Conservation (phyloP, 129 eudicot species). For the Deinandra increscens region DNA sequence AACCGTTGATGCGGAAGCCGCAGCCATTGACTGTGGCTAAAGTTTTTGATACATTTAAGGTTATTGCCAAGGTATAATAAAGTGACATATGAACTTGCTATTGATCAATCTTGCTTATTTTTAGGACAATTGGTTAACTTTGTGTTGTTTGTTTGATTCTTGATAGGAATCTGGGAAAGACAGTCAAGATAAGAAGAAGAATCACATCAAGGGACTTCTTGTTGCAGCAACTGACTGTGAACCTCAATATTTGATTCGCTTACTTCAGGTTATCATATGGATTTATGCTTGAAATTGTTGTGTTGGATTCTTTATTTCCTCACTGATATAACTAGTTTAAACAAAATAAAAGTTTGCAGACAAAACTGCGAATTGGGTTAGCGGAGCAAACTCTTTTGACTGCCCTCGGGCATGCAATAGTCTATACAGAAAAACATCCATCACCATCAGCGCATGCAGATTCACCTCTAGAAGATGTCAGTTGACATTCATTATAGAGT, state of each 20-base stretch:
- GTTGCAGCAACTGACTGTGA: constrained; percentile 94
- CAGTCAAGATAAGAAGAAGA: constrained; percentile 89
- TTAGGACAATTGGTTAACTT: not conserved
- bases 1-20: constrained; percentile 78
- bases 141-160: constrained; percentile 3
- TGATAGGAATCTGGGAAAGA: constrained; percentile 81
- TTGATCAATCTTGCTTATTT: not conserved
- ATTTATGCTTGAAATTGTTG: not conserved
- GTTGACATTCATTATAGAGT: not conserved
- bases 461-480: constrained; percentile 82
- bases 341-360: constrained; percentile 38
- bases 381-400: constrained; percentile 90
- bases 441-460: constrained; percentile 39
- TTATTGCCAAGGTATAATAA: constrained; percentile 73
- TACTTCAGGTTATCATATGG: constrained; percentile 67
- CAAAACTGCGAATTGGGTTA: constrained; percentile 81
- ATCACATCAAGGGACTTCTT: constrained; percentile 75
- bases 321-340: constrained; percentile 18
- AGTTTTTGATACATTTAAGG: constrained; percentile 76
- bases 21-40: constrained; percentile 73
- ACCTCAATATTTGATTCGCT: constrained; percentile 81
- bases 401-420: constrained; percentile 86
- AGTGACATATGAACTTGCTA: not conserved
- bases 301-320: constrained; percentile 9
- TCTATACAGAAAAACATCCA: constrained; percentile 55